A percentile compares a stretch with the other conserved stretches of the same genome.
Evolutionary conservation across 805 yeast genomes (phyloP).

Genomic region (Wickerhamomyces ciferrii): DNA sequence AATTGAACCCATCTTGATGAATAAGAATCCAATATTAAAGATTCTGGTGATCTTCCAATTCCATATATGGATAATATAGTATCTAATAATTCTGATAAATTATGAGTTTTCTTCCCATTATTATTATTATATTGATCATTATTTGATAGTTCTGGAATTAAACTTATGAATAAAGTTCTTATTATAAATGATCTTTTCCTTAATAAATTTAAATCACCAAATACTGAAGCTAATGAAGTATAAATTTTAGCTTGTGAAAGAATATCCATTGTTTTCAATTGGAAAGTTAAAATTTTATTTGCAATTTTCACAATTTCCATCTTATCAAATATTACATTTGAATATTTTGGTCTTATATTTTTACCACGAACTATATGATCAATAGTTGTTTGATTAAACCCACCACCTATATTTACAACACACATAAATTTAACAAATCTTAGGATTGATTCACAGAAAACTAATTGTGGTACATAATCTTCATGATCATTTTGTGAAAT

Average conservation of each 20-base stretch:
- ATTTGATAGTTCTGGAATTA: constrained; percentile 34
- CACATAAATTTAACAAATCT: constrained; percentile 61
- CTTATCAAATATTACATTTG: constrained; percentile 22
- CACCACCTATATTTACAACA: constrained; percentile 42
- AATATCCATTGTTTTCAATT: constrained; percentile 38
- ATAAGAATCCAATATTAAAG: constrained; percentile 17
- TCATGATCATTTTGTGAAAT: constrained; percentile 51
- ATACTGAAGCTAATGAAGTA: constrained; percentile 60
- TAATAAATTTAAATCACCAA: constrained; percentile 50
- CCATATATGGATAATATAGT: constrained; percentile 50
- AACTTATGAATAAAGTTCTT: constrained; percentile 53
- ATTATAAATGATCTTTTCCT: constrained; percentile 71
- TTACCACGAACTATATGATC: constrained; percentile 39
- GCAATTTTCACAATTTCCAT: constrained; percentile 44
- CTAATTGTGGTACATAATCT: constrained; percentile 79
- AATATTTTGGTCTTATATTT: constrained; percentile 11
- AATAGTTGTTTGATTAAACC: constrained; percentile 36
- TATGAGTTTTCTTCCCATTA: constrained; percentile 17
- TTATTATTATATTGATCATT: neutral
- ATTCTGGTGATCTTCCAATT: constrained; percentile 35
- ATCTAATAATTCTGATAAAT: constrained; percentile 40
- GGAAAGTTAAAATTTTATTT: constrained; percentile 39
- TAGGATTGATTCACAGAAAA: constrained; percentile 66
- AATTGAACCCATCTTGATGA: constrained; percentile 48
- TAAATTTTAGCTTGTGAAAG: constrained; percentile 58